Base-by-base conservation (phyloP, 2,329 filamentous ascomycete genomes). In the Coleophoma crateriformis region DNA sequence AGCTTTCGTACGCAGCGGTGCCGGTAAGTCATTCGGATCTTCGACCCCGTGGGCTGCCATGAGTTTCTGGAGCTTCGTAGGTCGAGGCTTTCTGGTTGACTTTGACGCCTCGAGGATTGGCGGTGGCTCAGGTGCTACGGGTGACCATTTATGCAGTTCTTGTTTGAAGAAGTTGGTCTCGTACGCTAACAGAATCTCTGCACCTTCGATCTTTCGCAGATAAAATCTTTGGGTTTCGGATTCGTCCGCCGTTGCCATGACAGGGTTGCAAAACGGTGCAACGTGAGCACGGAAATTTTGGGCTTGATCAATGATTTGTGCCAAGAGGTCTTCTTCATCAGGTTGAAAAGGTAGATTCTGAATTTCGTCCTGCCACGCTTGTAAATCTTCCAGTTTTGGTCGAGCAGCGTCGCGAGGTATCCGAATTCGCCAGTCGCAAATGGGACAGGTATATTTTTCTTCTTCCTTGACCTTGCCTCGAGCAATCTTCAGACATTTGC, bases 101-200 rank as follows among this genome's bases (percentile, higher is more conserved):
- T 91, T 80, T 1, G 92, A 97, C 14, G 86, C 81, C 53, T 96
- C 87, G 10, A 96, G 77, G 35, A 95, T 84, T 19, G 91, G 91
- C 3, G 94, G 94, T 12, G 94, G 76, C 13, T 89, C 79, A 0
- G 90, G 87, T 2, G 94, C 91, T 22, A 97, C 89, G 3, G 91
- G 91, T 37, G 86, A 90, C 87, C 89, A 96, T 64, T 90, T 95
- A 69, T 99, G 94, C 50, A 99, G 76, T 64, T 96, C 90, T 65
- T 96, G 90, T 20, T 92, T 85, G 72, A 99, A 92, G 68, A 95
- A 96, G 64, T 99, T 99, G n/a, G 92, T 96, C 71, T 99, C 94
- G 50, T 85, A 87, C 0, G 91, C 81, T 2, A 99, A 76, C 3
- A 99, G 77, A 46, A 99, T 91, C 65, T 99, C 94, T 1, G 94